Evolutionary conservation across 768 basidiomycete species (phyloP).

Genomic region (Astraeus odoratus): DNA sequence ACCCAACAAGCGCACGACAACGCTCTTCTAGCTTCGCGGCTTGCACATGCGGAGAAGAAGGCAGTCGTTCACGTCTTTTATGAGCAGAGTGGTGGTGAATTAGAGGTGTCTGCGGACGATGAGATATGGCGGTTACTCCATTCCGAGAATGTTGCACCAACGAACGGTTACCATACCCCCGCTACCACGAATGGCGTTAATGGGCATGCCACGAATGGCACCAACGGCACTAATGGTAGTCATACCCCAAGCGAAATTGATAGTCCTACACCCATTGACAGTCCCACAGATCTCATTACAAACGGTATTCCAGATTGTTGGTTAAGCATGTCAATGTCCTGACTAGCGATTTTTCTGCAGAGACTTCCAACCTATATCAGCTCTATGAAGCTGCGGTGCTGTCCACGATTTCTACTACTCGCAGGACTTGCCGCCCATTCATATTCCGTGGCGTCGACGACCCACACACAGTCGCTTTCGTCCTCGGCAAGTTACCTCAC

Average conservation of each 20-base stretch:
- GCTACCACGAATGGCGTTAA: conserved; percentile 11
- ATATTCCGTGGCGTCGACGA: conserved; percentile 42
- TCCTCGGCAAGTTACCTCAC: conserved; percentile 49
- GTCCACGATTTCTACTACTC: conserved; percentile 55
- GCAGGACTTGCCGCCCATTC: conserved; percentile 55
- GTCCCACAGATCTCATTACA: neutral
- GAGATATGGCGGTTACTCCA: conserved; percentile 56
- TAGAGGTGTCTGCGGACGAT: conserved; percentile 52
- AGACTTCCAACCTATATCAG: conserved; percentile 32
- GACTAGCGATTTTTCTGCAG: conserved; percentile 20
- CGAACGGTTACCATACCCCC: conserved; percentile 33
- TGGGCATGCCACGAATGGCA: neutral
- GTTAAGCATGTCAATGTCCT: neutral
- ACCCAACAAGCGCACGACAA: conserved; percentile 85
- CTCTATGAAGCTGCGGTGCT: conserved; percentile 64
- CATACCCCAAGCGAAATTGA: neutral
- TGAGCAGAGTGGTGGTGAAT: conserved; percentile 30
- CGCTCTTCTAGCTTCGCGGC: conserved; percentile 75
- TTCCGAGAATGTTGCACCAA: conserved; percentile 29
- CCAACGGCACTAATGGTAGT: neutral
- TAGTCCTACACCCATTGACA: neutral
- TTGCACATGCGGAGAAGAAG: conserved; percentile 63
- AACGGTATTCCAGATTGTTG: neutral
- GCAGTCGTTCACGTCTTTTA: conserved; percentile 87
- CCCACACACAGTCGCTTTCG: conserved; percentile 64